Evolutionary conservation across 2,329 filamentous ascomycete genomes (phyloP).

Genomic region (Periconia sp.): DNA sequence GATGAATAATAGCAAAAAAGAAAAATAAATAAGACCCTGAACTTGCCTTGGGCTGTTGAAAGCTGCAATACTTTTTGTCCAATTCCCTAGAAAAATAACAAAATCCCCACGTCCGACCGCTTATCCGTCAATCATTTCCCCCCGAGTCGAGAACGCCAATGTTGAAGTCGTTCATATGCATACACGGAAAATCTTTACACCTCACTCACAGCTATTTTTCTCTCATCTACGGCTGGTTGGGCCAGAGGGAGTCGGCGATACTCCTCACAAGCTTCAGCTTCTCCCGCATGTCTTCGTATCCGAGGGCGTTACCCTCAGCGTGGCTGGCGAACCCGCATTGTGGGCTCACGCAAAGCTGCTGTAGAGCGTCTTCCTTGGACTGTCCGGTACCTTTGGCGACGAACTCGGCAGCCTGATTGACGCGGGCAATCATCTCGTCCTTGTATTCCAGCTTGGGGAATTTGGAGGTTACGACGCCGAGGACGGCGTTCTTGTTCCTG

Average conservation of each 20-base stretch:
- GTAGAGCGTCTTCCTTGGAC: constrained; percentile 66
- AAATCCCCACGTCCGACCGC: too few species aligned
- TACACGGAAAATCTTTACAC: background rate
- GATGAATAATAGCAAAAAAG: background rate
- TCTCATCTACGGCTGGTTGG: constrained; percentile 48
- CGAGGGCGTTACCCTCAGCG: constrained; percentile 70
- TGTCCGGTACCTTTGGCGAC: constrained; percentile 69
- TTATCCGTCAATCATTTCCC: too few species aligned
- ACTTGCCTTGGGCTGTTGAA: background rate
- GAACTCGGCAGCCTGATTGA: constrained; percentile 60
- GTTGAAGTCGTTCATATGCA: constrained; percentile 21
- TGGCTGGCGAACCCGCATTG: constrained; percentile 62
- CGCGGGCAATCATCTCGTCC: constrained; percentile 50
- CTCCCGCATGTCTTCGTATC: constrained; percentile 69
- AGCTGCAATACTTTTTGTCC: background rate
- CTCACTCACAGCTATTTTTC: background rate
- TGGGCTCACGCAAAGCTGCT: constrained; percentile 55
- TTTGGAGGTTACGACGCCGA: constrained; percentile 51
- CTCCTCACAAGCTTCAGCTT: constrained; percentile 71
- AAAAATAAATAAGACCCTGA: background rate
- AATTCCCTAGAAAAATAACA: background rate
- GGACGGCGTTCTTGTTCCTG: constrained; percentile 50
- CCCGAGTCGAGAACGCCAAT: constrained; percentile 16
- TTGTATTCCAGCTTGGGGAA: constrained; percentile 50
- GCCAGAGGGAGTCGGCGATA: constrained; percentile 75